These are phyloP conservation scores for Mortierella antarctica DNA, from an alignment of 192 early-diverging fungal genomes.

Conservation along the genomic window DNA sequence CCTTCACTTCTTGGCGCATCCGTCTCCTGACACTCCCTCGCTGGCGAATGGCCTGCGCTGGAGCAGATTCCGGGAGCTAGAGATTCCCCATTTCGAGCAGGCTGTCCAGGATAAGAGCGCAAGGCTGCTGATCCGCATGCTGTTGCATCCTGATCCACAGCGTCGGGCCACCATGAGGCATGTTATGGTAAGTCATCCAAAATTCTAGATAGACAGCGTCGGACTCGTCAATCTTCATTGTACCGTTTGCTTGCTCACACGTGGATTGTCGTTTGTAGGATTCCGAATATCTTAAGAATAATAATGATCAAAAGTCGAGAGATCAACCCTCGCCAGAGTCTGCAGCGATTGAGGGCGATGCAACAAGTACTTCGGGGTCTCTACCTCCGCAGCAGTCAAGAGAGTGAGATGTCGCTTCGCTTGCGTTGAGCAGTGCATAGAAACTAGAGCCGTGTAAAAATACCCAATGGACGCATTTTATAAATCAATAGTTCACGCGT, in stretches of 20 bases:
- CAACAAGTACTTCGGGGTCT: too few relatives aligned
- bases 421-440: too few relatives aligned
- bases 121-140: conserved; percentile 49
- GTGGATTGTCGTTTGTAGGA: too few relatives aligned
- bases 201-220: not conserved
- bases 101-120: conserved; percentile 50
- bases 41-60: conserved; percentile 58
- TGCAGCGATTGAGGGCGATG: too few relatives aligned
- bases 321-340: too few relatives aligned
- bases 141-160: conserved; percentile 54
- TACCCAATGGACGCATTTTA: too few relatives aligned
- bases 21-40: conserved; percentile 56
- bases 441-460: too few relatives aligned
- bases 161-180: conserved; percentile 53
- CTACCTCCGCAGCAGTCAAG: too few relatives aligned
- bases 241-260: too few relatives aligned
- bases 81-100: conserved; percentile 56
- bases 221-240: not conserved
- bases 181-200: conserved; percentile 49
- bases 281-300: too few relatives aligned
- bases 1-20: conserved; percentile 61
- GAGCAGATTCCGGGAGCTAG: conserved; percentile 52
- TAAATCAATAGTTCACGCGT: conserved; percentile 44
- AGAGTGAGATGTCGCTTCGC: too few relatives aligned
- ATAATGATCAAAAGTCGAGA: too few relatives aligned